Base-by-base conservation (phyloP, 805 yeast species). In the Yarrowia sp. region DNA sequence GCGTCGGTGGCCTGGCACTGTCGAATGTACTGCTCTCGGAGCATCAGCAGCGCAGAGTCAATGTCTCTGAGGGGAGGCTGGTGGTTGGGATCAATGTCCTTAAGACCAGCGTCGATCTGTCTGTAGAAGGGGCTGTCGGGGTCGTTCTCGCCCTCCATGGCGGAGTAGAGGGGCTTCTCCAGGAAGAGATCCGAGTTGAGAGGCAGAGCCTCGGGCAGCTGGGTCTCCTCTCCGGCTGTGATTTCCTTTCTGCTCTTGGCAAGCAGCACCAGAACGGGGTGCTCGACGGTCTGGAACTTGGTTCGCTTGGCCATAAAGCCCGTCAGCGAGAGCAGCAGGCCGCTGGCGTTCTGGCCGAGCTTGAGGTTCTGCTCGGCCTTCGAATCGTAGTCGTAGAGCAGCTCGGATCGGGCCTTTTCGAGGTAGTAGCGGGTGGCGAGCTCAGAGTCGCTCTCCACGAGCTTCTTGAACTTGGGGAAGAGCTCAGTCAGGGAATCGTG, bases 251-350 rank as follows among this genome's bases (percentile, higher is more conserved):
- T 51, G 55, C 74, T 70, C 65, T 82, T 80, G 1, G 98, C 98
- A 19, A 93, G 74, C 24, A 90, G 82, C 14, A 92, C 81, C 64
- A 93, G 80, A 38, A 90, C 84, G 0, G 97, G 81, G 24, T 86
- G 81, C n/a, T 85, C 83, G 32, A 77, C 79, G 51, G 80, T 79
- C 74, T 93, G 98, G 71, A 77, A 89, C 72, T 88, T 88, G 4
- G 98, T 93, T 70, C 94, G 80, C 70, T 85, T 87, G 9, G 97
- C 97, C 67, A 85, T 85, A 62, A 94, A 88, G 66, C 98, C 98
- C 1, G 97, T 88, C 47, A 93, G 74, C 0, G 86, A 81, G 66
- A 86, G 81, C 0, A 91, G 83, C 10, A 86, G 70, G 13, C 80
- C 79, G 44, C 83, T 80, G 1, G 85, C 89, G 64, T 80, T 80